A percentile compares a stretch with the other conserved stretches of the same genome.
Evolutionary conservation across 208 protist species (phyloP).

Genomic region (Trypanosoma theileri): DNA sequence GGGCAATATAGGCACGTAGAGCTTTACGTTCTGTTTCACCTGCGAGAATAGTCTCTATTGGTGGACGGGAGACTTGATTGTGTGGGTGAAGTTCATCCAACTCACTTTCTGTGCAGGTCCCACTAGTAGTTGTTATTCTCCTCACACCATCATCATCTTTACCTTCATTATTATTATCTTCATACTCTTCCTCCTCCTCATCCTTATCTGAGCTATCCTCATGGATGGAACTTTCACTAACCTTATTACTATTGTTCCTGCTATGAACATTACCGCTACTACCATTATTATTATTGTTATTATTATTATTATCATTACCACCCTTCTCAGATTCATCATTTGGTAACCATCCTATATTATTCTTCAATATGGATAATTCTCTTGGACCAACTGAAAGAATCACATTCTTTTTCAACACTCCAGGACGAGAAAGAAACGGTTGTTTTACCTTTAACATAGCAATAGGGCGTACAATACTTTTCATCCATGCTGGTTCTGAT

Average conservation of each 20-base stretch:
- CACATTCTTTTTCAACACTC: conserved; percentile 54
- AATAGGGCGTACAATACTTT: conserved; percentile 45
- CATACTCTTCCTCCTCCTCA: neutral
- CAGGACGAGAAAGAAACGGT: conserved; percentile 57
- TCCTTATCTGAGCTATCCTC: conserved; percentile 15
- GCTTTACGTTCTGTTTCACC: conserved; percentile 68
- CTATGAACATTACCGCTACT: neutral
- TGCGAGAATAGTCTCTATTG: conserved; percentile 53
- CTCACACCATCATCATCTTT: too few relatives aligned
- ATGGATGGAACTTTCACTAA: neutral
- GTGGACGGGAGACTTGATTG: conserved; percentile 19
- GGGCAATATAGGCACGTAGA: conserved; percentile 55
- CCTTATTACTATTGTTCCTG: neutral
- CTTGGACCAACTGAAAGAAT: conserved; percentile 40
- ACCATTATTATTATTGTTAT: neutral
- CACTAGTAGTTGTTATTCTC: too few relatives aligned
- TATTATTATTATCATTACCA: neutral
- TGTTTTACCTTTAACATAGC: conserved; percentile 55
- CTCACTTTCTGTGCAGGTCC: neutral
- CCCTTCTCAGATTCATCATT: too few relatives aligned
- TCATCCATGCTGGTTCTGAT: conserved; percentile 25
- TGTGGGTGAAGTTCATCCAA: neutral
- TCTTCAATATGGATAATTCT: conserved; percentile 23
- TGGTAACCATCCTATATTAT: too few relatives aligned
- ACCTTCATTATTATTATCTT: neutral